Base-by-base conservation (phyloP, 495 filamentous ascomycete species). In the Lentithecium fluviatile region DNA sequence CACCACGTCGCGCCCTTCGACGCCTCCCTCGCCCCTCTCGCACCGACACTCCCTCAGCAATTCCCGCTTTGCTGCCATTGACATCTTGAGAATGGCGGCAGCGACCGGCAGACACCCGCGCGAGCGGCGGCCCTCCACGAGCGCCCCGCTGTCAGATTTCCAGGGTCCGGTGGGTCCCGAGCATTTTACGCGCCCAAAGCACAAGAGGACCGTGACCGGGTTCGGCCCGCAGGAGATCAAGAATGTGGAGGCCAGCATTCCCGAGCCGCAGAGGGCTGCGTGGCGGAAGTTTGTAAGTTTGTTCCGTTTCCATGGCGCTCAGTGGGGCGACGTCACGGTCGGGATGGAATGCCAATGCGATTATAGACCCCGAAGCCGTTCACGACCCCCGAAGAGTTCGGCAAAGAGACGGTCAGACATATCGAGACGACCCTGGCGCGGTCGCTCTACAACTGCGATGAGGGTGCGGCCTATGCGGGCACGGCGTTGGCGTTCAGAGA, bases 371-470 rank as follows among this genome's bases (percentile, higher is more conserved):
- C 80, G 45, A 71, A 78, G 50, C 84, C 83, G 57, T 97, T 97
- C 75, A 83, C 76, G 54, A 83, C 81, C 68, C 89, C 91, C 56
- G 85, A 88, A 11, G 82, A 88, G 55, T 89, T 90, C 60, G 83
- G 86, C 83, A 82, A 77, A 68, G 91, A 95, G 69, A 80, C 94
- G 45, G 90, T 98, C 51, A 87, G 87, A 45, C 94, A 98, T 79
- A 86, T 98, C 69, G 95, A 98, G 73, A 97, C 95, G 2, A 96
- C 94, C 1, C 81, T 98, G 56, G 94, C 95, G 62, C 90, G 94
- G 15, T 96, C 91, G 64, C 83, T 98, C 71, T 98, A 89, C 82
- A 98, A 98, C 76, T 97, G 95, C 78, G 94, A 98, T 79, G 95
- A 98, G 74, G 70, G 83, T 63, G 95, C 92, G 45, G 90, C 93